phyloP scores from a whole-genome alignment of 306 rosid genomes.

The Rosa rugosa region DNA sequence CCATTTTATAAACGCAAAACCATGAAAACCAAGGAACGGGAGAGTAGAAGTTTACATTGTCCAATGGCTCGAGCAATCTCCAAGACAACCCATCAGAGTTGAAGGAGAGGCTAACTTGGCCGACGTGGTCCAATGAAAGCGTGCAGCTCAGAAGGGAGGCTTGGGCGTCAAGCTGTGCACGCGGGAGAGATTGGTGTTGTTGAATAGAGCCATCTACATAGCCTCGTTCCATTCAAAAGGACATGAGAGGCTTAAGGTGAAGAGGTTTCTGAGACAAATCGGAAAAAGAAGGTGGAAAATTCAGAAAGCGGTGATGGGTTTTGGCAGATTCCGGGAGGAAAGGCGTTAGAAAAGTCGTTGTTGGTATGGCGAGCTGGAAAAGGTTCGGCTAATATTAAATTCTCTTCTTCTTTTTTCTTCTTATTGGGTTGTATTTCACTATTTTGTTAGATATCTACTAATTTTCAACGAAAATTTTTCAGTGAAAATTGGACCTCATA shows the following conservation, averaged over 20 bases:
- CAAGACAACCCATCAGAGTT: slow-evolving; percentile 66
- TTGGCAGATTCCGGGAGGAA: neutral
- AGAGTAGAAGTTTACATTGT: slow-evolving; percentile 37
- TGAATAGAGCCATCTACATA: slow-evolving; percentile 17
- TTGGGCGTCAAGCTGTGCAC: slow-evolving; percentile 25
- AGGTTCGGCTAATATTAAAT: neutral
- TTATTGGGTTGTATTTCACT: neutral
- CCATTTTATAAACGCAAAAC: neutral
- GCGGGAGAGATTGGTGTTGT: slow-evolving; percentile 26
- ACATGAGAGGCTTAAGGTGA: neutral
- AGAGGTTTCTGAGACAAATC: neutral
- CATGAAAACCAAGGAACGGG: neutral
- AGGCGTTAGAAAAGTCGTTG: neutral
- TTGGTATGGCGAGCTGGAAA: neutral
- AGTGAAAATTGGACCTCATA: no score
- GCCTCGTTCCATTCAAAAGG: slow-evolving; percentile 25
- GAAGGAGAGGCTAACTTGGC: slow-evolving; percentile 55
- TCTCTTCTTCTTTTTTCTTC: neutral
- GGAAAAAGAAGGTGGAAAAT: neutral
- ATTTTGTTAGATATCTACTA: no score
- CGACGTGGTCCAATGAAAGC: slow-evolving; percentile 63
- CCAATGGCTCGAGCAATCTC: slow-evolving; percentile 43
- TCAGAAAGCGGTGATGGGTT: neutral
- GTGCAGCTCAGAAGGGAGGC: slow-evolving; percentile 42
- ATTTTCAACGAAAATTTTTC: no score